These are phyloP conservation scores for Alternaria longipes DNA, from an alignment of 2,329 filamentous ascomycete species.

Conservation along the genomic window DNA sequence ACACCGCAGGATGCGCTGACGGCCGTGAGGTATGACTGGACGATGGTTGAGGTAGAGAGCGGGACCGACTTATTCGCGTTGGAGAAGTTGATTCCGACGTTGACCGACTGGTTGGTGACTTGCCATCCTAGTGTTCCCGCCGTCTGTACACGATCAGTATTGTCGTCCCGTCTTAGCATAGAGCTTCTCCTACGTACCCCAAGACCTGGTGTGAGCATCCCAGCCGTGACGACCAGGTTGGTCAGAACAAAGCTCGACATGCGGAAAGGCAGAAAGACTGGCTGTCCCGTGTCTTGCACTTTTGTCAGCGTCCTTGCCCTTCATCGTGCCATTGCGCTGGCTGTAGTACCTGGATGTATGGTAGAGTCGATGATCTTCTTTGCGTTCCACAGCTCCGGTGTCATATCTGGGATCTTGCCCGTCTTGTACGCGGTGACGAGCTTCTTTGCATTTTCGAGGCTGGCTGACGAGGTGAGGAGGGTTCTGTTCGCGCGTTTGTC, in stretches of 20 bases:
- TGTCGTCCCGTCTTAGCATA: conserved; percentile 2
- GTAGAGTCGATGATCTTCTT: conserved; percentile 99
- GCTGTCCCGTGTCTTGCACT: conserved; percentile 81
- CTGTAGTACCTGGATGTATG: conserved; percentile 81
- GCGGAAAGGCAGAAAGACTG: conserved; percentile 92
- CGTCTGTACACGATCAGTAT: conserved; percentile 63
- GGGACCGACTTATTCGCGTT: conserved; percentile 98
- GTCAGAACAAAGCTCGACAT: conserved; percentile 97
- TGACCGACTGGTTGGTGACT: conserved; percentile 94
- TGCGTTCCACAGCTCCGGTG: conserved; percentile 87
- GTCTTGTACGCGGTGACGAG: conserved; percentile 87
- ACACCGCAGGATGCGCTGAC: conserved; percentile 94
- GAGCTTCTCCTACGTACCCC: conserved; percentile 65
- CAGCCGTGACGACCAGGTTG: conserved; percentile 92
- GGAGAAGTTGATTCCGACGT: conserved; percentile 96
- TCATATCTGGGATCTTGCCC: conserved; percentile 82
- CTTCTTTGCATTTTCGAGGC: conserved; percentile 85
- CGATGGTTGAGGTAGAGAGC: conserved; percentile 79
- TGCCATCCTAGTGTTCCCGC: conserved; percentile 92
- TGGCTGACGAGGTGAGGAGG: conserved; percentile 77
- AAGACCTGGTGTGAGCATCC: conserved; percentile 94
- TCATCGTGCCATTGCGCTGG: background rate
- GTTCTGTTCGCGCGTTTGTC: conserved; percentile 66
- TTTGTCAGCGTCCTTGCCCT: conserved; percentile 21
- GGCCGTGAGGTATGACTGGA: conserved; percentile 89